Conservation (phyloP, 148 eudicot genomes). For the Dysphania ambrosioides region DNA sequence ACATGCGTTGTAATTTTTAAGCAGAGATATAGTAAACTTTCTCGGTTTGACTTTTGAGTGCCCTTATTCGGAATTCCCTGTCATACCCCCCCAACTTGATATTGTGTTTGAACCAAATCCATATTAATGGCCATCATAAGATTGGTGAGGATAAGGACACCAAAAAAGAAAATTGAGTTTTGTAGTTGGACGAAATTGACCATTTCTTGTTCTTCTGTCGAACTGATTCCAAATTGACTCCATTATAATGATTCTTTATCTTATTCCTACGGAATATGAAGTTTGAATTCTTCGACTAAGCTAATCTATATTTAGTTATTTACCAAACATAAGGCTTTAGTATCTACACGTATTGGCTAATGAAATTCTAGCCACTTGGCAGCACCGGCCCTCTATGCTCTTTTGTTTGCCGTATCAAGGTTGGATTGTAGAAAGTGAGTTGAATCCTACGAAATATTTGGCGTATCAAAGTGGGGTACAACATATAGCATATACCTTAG, state of each 20-base stretch:
- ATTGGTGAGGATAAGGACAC: conserved; percentile 17
- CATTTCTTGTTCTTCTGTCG: neutral
- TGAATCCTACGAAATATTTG: conserved; percentile 12
- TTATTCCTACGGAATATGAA: too few relatives aligned
- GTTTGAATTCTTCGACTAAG: too few relatives aligned
- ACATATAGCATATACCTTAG: neutral
- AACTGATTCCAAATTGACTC: neutral
- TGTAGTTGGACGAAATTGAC: neutral
- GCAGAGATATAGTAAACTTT: too few relatives aligned
- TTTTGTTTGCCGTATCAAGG: neutral
- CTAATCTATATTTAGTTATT: too few relatives aligned
- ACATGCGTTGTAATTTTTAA: too few relatives aligned
- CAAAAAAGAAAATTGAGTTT: neutral
- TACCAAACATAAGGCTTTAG: neutral
- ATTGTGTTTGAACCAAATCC: too few relatives aligned
- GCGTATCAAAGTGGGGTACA: conserved; percentile 8
- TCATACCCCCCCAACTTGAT: too few relatives aligned
- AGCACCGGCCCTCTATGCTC: neutral
- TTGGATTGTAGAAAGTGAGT: conserved; percentile 2
- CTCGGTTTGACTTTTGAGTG: too few relatives aligned
- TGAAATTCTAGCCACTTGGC: neutral
- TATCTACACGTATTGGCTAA: neutral
- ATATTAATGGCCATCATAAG: too few relatives aligned
- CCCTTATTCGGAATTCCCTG: too few relatives aligned
- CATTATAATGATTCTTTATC: too few relatives aligned